Evolutionary conservation across 139 green algal genomes (phyloP).

Genomic region (Chlorella ohadii): DNA sequence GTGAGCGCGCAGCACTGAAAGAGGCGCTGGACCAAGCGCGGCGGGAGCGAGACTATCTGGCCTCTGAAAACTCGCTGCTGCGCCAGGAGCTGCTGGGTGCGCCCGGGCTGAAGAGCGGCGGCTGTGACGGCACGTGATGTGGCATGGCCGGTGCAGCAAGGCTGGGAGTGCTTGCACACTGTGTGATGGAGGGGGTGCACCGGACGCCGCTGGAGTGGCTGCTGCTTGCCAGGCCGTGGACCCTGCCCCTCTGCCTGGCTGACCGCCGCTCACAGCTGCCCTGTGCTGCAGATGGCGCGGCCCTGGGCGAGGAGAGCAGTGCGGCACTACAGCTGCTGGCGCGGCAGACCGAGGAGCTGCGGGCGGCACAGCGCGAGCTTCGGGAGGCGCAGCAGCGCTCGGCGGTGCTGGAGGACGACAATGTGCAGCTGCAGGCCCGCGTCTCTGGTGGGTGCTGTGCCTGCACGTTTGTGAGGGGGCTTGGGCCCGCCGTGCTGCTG

Average conservation of each 20-base stretch:
- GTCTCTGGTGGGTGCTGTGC: slow-evolving; percentile 22
- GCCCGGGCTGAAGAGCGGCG: no score
- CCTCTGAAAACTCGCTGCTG: slow-evolving; percentile 20
- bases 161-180: no score
- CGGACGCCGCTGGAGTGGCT: no score
- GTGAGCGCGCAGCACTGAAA: slow-evolving; percentile 2
- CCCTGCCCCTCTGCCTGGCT: no score
- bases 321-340: slow-evolving; percentile 21
- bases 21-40: slow-evolving; percentile 11
- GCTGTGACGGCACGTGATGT: no score
- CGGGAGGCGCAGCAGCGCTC: background rate
- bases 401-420: slow-evolving; percentile 5
- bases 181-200: no score
- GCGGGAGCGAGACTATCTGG: slow-evolving; percentile 11
- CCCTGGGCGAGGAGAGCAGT: slow-evolving; percentile 23
- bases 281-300: background rate
- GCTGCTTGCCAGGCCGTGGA: no score
- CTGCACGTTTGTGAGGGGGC: no score
- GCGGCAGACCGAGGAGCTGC: slow-evolving; percentile 15
- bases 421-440: slow-evolving; percentile 30
- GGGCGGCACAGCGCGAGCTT: background rate
- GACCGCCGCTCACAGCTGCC: no score
- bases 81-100: slow-evolving; percentile 30
- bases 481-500: no score
- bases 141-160: no score